Base-by-base conservation (phyloP, 768 basidiomycete species). In the Mycena venus region DNA sequence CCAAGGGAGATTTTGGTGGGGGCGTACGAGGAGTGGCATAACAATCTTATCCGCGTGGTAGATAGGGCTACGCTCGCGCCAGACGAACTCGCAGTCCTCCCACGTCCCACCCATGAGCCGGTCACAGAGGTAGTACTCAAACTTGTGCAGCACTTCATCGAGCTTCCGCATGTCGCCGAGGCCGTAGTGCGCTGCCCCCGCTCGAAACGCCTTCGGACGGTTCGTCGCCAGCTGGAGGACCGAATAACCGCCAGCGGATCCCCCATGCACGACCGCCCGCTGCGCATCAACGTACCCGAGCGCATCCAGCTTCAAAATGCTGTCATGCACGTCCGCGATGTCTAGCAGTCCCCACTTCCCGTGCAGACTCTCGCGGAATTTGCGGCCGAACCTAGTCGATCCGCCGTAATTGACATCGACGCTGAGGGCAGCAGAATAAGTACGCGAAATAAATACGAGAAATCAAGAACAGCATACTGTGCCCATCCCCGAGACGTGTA, bases 331-430 rank as follows among this genome's bases (percentile, higher is more conserved):
- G 79, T 92, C 91, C 29, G 83, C 77, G 6, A 91, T 83, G 72
- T 92, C 91, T 31, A 88, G 85, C 21, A 92, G 70, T 15, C 91
- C 91, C 91, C 91, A 92, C n/a, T 86, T 82, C 4, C 85, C 86
- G 53, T 83, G 80, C 0, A 92, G 85, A 12, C 88, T 85, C 83
- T 81, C 21, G 32, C 68, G 59, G 36, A 51, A 70, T 4, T 59
- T 59, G 23, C 49, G 44, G 3, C 68, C 68, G 27, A 51, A 70
- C 3, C 68, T 59, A 1, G 68, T 70, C 5, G 68, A 70, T 0
- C 68, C 68, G 9, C 60, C 60, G 19, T 61, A 62, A 11, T 70
- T 49, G 34, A 70, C 32, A 25, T 68, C 68, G 17, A 68, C 3
- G 10, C 68, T 68, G 27, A 21, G 19, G n/a, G n/a, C n/a, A n/a